Percentiles rank a stretch among this genome's conserved stretches.
Conservation (phyloP, 352 stramenopile species). For the Phytophthora aleatoria region DNA sequence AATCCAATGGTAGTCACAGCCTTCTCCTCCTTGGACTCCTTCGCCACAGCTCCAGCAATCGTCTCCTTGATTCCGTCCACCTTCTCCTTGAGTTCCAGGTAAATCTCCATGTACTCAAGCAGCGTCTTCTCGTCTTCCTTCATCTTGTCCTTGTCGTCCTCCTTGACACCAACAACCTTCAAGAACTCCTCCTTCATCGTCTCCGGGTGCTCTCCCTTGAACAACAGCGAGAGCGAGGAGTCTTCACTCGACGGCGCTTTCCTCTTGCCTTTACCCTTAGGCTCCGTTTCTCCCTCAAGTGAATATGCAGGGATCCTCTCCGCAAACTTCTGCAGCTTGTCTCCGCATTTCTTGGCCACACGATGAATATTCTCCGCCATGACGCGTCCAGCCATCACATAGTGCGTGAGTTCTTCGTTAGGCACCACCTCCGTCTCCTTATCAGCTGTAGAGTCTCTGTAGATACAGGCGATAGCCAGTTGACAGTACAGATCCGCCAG, state of each 20-base stretch:
- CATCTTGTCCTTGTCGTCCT: conserved; percentile 26
- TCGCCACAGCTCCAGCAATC: conserved; percentile 26
- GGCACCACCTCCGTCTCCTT: conserved; percentile 32
- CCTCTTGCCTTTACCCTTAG: conserved; percentile 75
- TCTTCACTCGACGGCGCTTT: conserved; percentile 39
- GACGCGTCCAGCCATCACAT: conserved; percentile 78
- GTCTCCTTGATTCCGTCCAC: conserved; percentile 80
- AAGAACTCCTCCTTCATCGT: conserved; percentile 65
- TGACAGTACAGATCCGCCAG: conserved; percentile 85
- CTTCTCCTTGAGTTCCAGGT: conserved; percentile 87
- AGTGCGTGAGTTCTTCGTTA: conserved; percentile 74
- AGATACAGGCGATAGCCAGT: conserved; percentile 86
- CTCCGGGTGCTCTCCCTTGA: conserved; percentile 56
- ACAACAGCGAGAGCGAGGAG: conserved; percentile 41
- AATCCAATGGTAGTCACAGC: conserved; percentile 78
- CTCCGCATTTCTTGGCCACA: conserved; percentile 42
- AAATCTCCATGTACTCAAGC: conserved; percentile 86
- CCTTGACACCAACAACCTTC: conserved; percentile 41
- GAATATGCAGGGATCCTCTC: conserved; percentile 61
- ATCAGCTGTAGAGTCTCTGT: conserved; percentile 55
- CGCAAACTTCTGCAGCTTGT: conserved; percentile 58
- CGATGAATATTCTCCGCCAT: conserved; percentile 86
- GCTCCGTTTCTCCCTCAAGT: conserved; percentile 17
- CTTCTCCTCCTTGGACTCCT: conserved; percentile 39
- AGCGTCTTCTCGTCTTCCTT: conserved; percentile 50